Percentiles rank a stretch among this genome's conserved stretches.
These are phyloP conservation scores for Eremothecium sinecaudum DNA, from an alignment of 1,139 yeast genomes.

Conservation along the genomic window DNA sequence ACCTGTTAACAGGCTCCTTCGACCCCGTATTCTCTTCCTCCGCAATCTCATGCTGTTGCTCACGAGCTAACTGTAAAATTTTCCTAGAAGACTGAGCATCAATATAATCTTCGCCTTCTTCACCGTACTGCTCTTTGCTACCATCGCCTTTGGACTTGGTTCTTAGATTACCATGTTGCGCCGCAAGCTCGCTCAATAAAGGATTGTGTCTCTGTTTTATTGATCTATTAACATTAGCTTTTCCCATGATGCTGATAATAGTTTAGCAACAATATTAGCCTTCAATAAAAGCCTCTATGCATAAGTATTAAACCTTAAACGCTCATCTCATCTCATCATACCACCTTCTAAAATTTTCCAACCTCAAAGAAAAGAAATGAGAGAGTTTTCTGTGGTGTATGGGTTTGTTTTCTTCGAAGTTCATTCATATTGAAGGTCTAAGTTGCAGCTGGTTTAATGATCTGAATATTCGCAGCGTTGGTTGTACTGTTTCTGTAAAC, in stretches of 20 bases:
- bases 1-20: constrained; percentile 21
- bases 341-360: too few relatives aligned
- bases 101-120: constrained; percentile 51
- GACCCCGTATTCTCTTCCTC: constrained; percentile 32
- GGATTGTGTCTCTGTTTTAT: constrained; percentile 65
- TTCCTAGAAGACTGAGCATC: constrained; percentile 80
- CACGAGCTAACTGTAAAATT: constrained; percentile 78
- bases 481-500: too few relatives aligned
- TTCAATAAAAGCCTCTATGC: too few relatives aligned
- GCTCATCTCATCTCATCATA: constrained; percentile 9
- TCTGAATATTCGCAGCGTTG: too few relatives aligned
- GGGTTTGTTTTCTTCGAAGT: too few relatives aligned
- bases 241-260: constrained; percentile 66
- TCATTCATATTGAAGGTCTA: too few relatives aligned
- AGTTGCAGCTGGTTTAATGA: too few relatives aligned
- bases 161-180: constrained; percentile 63
- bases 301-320: too few relatives aligned
- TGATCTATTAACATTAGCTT: constrained; percentile 43
- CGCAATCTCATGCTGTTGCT: constrained; percentile 79
- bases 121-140: constrained; percentile 34
- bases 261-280: too few relatives aligned
- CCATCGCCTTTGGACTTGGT: constrained; percentile 28
- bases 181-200: constrained; percentile 61
- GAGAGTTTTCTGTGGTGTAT: not conserved
- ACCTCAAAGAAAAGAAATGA: too few relatives aligned